These are phyloP conservation scores for Trichoderma lentiforme DNA, from an alignment of 2,329 filamentous ascomycete species.

Conservation along the genomic window DNA sequence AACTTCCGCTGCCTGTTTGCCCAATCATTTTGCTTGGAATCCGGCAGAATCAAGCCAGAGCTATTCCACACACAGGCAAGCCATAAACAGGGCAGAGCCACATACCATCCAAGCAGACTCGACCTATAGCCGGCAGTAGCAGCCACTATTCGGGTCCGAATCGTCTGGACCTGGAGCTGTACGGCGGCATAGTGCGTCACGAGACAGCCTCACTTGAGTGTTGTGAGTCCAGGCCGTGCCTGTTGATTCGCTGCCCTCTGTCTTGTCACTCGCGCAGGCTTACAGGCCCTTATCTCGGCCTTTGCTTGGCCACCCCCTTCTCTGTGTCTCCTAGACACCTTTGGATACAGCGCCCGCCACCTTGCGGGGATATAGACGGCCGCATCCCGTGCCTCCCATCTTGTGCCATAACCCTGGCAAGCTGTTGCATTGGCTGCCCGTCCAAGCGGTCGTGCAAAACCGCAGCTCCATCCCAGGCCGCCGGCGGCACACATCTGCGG, in stretches of 20 bases:
- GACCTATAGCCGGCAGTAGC: background rate
- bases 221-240: background rate
- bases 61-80: background rate
- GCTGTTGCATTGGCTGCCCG: background rate
- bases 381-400: background rate
- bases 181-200: slow-evolving; percentile 8
- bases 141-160: background rate
- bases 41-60: background rate
- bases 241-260: background rate
- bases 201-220: slow-evolving; percentile 13
- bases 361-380: slow-evolving; percentile 3
- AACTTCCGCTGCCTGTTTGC: background rate
- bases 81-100: background rate
- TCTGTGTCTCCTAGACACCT: background rate
- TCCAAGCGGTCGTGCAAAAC: background rate
- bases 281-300: background rate
- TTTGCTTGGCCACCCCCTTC: background rate
- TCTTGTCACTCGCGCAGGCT: background rate
- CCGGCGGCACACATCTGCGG: background rate
- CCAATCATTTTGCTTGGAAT: background rate
- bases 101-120: background rate
- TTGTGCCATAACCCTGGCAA: background rate
- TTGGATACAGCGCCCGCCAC: background rate
- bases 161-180: background rate
- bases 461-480: background rate